Percentiles rank a stretch among this genome's conserved stretches.
These are phyloP conservation scores for Tetradesmus obliquus DNA, from an alignment of 139 green algal species.

Conservation along the genomic window DNA sequence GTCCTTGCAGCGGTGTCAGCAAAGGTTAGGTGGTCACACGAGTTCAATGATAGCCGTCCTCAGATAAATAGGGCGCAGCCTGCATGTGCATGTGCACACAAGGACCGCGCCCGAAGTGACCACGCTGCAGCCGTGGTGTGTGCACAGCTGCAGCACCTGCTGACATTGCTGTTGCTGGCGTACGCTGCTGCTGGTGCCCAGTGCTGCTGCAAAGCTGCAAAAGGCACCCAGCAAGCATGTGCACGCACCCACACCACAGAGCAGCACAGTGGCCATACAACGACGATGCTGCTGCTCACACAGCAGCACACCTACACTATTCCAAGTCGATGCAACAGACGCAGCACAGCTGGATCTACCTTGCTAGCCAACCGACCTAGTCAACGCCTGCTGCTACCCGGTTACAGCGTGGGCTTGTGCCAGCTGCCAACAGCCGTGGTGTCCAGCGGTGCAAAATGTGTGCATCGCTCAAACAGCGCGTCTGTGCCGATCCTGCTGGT, in stretches of 20 bases:
- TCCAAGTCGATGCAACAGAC: background rate
- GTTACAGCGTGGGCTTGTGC: conserved; percentile 22
- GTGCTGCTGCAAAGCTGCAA: background rate
- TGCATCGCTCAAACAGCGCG: conserved; percentile 65
- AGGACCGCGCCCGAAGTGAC: background rate
- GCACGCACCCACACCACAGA: background rate
- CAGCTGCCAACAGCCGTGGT: conserved; percentile 28
- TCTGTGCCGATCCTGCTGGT: conserved; percentile 75
- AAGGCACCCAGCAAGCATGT: background rate
- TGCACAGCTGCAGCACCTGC: no score
- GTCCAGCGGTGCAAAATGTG: conserved; percentile 55
- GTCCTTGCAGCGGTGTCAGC: background rate
- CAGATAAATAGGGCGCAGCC: background rate
- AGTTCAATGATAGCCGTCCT: background rate
- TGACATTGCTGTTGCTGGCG: no score
- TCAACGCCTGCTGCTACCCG: background rate
- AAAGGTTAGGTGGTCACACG: background rate
- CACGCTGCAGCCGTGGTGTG: background rate
- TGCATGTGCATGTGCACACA: background rate
- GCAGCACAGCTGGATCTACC: background rate
- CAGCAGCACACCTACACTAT: background rate
- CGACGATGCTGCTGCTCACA: background rate
- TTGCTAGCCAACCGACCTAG: background rate
- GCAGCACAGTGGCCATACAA: background rate
- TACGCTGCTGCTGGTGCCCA: background rate